Evolutionary conservation across 2,329 filamentous ascomycete species (phyloP).

Genomic region (Pyrenophora tritici-repentis): DNA sequence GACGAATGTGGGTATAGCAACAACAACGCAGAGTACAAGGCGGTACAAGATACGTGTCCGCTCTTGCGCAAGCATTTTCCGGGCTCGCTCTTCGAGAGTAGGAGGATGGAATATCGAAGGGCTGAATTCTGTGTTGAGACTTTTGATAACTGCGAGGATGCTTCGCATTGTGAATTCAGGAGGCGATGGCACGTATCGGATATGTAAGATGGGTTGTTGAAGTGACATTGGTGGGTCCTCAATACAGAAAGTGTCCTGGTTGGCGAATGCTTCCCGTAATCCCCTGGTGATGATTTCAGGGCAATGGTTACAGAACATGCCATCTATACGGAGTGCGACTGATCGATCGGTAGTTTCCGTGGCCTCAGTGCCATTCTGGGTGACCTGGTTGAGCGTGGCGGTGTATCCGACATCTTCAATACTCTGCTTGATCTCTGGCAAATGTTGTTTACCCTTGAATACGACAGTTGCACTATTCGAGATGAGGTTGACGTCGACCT

Average conservation of each 20-base stretch:
- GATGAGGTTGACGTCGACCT: slow-evolving; percentile 58
- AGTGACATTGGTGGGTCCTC: slow-evolving; percentile 61
- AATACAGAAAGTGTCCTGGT: slow-evolving; percentile 54
- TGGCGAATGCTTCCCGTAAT: slow-evolving; percentile 57
- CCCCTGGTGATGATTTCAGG: slow-evolving; percentile 58
- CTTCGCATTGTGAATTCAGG: slow-evolving; percentile 75
- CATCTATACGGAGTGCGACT: slow-evolving; percentile 46
- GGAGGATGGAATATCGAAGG: slow-evolving; percentile 78
- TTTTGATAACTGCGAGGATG: slow-evolving; percentile 70
- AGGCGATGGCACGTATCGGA: slow-evolving; percentile 71
- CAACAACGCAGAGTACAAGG: slow-evolving; percentile 69
- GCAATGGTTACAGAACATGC: slow-evolving; percentile 56
- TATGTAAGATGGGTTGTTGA: slow-evolving; percentile 66
- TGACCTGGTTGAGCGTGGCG: slow-evolving; percentile 46
- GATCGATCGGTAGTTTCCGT: slow-evolving; percentile 28
- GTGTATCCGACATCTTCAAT: slow-evolving; percentile 56
- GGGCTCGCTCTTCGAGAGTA: slow-evolving; percentile 81
- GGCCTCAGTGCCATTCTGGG: slow-evolving; percentile 5
- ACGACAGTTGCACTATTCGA: slow-evolving; percentile 56
- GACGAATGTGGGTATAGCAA: slow-evolving; percentile 81
- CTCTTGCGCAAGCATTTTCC: slow-evolving; percentile 71
- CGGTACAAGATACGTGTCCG: slow-evolving; percentile 70
- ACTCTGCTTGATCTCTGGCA: slow-evolving; percentile 53
- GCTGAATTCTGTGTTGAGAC: slow-evolving; percentile 67
- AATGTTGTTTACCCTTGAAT: slow-evolving; percentile 54